A percentile compares a stretch with the other conserved stretches of the same genome.
Evolutionary conservation across 257 asterid species (phyloP).

Genomic region (Solanum piurae): DNA sequence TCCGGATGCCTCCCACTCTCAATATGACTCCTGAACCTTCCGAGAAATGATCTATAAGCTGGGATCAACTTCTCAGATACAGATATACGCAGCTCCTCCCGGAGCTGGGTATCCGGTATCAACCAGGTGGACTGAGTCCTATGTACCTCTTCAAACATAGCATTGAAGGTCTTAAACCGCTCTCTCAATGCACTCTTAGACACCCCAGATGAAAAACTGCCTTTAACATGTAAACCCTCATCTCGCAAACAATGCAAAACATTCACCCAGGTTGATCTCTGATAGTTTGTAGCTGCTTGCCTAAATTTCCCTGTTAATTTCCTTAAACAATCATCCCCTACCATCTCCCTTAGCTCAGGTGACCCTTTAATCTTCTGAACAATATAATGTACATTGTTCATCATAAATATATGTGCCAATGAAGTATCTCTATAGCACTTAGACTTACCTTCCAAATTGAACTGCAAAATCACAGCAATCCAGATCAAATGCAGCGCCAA

Average conservation of each 20-base stretch:
- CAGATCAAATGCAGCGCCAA: slow-evolving; percentile 75
- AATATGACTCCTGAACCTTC: slow-evolving; percentile 72
- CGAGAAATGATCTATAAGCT: slow-evolving; percentile 81
- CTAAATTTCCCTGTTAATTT: slow-evolving; percentile 50
- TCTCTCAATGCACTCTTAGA: slow-evolving; percentile 74
- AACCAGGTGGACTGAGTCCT: slow-evolving; percentile 80
- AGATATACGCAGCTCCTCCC: slow-evolving; percentile 87
- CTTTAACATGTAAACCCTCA: slow-evolving; percentile 76
- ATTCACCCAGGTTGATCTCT: slow-evolving; percentile 69
- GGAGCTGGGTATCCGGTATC: slow-evolving; percentile 73
- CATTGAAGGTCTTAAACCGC: slow-evolving; percentile 77
- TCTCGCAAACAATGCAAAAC: slow-evolving; percentile 81
- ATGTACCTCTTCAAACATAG: slow-evolving; percentile 86
- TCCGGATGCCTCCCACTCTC: slow-evolving; percentile 94
- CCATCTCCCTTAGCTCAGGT: slow-evolving; percentile 76
- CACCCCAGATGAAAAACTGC: slow-evolving; percentile 77
- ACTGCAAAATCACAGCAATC: slow-evolving; percentile 68
- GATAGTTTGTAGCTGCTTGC: slow-evolving; percentile 59
- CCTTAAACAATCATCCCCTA: slow-evolving; percentile 58
- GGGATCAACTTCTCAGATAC: slow-evolving; percentile 64
- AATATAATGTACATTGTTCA: slow-evolving; percentile 87
- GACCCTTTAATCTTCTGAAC: slow-evolving; percentile 72
- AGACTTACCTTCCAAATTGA: slow-evolving; percentile 69
- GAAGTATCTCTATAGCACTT: slow-evolving; percentile 70
- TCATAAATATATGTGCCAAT: slow-evolving; percentile 74